phyloP scores from a whole-genome alignment of 1,139 yeast species.

The Suhomyces bokatorum region DNA sequence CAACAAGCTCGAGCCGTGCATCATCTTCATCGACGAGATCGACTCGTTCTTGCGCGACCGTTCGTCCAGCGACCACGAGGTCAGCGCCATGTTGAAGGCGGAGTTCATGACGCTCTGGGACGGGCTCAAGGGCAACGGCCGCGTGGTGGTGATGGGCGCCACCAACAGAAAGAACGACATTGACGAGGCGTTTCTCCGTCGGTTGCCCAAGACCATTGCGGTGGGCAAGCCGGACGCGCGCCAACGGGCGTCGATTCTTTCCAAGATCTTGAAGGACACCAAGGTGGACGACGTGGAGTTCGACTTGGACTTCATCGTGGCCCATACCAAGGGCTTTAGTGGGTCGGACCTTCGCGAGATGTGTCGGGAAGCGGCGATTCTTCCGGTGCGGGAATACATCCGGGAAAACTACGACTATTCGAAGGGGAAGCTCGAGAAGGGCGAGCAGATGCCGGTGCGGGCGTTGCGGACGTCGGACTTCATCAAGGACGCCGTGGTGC shows the following conservation, averaged over 20 bases:
- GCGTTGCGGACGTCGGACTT: conserved; percentile 51
- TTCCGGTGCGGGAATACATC: conserved; percentile 84
- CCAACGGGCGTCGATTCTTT: conserved; percentile 71
- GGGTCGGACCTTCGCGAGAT: conserved; percentile 92
- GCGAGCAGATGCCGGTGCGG: conserved; percentile 37
- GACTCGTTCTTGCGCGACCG: conserved; percentile 92
- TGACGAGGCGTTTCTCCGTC: conserved; percentile 86
- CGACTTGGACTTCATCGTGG: conserved; percentile 61
- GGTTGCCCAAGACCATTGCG: conserved; percentile 90
- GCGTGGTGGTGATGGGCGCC: conserved; percentile 89
- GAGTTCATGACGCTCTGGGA: conserved; percentile 99
- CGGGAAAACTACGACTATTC: conserved; percentile 44
- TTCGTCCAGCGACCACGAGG: conserved; percentile 85
- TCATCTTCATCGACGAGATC: conserved; percentile 92
- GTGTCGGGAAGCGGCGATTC: conserved; percentile 91
- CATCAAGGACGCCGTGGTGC: conserved; percentile 33
- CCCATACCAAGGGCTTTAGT: conserved; percentile 70
- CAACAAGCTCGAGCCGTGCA: conserved; percentile 87
- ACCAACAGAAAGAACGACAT: conserved; percentile 91
- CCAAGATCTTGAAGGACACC: conserved; percentile 65
- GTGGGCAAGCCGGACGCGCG: conserved; percentile 68
- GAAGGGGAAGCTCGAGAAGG: conserved; percentile 43
- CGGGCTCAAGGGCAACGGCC: conserved; percentile 76
- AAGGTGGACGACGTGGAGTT: conserved; percentile 56
- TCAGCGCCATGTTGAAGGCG: conserved; percentile 92